Evolutionary conservation across 2,329 filamentous ascomycete genomes (phyloP).

Genomic region (Pseudogymnoascus sp.): DNA sequence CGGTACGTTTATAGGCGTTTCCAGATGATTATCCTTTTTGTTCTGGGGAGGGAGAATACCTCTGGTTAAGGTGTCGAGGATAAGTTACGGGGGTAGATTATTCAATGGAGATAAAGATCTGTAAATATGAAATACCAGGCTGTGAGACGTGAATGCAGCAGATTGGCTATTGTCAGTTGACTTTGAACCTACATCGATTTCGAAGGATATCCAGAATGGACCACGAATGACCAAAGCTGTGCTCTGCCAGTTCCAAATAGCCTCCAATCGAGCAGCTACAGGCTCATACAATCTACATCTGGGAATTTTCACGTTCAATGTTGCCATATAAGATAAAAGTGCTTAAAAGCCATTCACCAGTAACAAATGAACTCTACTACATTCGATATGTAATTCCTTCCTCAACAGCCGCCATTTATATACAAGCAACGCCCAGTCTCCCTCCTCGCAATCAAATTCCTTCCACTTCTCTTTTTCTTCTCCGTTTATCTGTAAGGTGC

Average conservation of each 20-base stretch:
- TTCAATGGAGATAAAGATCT: neutral
- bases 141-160: neutral
- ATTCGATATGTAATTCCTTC: conserved; percentile 6
- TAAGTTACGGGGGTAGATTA: neutral
- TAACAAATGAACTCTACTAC: conserved; percentile 7
- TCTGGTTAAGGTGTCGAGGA: neutral
- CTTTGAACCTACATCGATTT: neutral
- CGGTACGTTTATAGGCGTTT: neutral
- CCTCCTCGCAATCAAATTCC: neutral
- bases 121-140: neutral
- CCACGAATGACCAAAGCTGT: neutral
- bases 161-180: neutral
- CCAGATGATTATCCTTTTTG: neutral
- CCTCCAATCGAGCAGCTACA: neutral
- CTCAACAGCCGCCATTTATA: neutral
- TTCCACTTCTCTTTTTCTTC: neutral
- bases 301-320: neutral
- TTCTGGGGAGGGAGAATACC: neutral
- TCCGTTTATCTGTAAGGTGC: conserved; percentile 70
- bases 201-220: neutral
- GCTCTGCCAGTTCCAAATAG: neutral
- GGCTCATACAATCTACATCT: neutral
- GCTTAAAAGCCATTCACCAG: neutral
- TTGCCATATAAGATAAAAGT: neutral
- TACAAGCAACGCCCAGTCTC: conserved; percentile 6